Evolutionary conservation across 306 rosid genomes (phyloP), one percentile per base, ranked within the genome.

Genomic region (Vigna trinervia): DNA sequence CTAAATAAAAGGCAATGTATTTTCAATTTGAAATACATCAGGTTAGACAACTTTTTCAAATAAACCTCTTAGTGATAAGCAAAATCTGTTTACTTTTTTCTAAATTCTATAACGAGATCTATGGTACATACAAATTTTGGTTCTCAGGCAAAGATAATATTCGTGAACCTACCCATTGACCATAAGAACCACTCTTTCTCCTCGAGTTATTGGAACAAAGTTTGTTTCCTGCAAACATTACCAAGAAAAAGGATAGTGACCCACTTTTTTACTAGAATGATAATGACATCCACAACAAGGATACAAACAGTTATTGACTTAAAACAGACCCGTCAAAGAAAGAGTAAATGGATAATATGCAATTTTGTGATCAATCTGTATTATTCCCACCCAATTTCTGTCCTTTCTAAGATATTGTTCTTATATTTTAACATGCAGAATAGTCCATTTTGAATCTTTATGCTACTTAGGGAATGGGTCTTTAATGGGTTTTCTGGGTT

Each of bases 131-230:
- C 39, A 67, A 50, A 50, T 5, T 36, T 53, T 6, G 52, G 28
- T 65, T 78, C 30, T 74, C 68, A 67, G 36, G 62, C 50, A 73
- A 41, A 73, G 65, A 77, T 70, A 71, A 74, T 74, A 83, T 51
- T 58, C 23, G 14, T 43, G 73, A 57, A 85, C 96, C 15, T 81
- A 95, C 97, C 99, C 99, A 65, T 95, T 95, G 83, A 91, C 81
- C 97, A 95, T 67, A 70, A 95, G 97, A 60, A 95, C 96, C 83
- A 95, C 99, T 77, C 96, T 87, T 80, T 84, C 76, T 68, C 99
- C 99, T 30, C 90, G 88, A 53, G 97, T 84, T 73, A 95, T 92
- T 9, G 99, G 99, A 82, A 91, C 97, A 80, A 88, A 95, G 84
- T 92, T 92, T 30, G 87, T 89, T 88, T 90, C 98, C 99, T 91